Conservation (phyloP, 2,329 filamentous ascomycete genomes). For the Cladosporium colombiae region DNA sequence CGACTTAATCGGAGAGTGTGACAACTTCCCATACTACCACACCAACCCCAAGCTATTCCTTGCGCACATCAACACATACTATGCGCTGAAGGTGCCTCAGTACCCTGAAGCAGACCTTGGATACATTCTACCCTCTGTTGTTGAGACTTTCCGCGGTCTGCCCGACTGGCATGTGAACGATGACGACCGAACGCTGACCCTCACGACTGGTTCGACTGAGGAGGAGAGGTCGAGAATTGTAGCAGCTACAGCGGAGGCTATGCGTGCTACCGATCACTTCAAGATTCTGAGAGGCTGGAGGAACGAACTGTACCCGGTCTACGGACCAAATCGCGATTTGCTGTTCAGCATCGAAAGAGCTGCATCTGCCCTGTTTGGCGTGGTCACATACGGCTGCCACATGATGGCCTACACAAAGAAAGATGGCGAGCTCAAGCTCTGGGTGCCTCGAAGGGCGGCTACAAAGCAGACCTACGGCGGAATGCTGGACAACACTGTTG, state of each 20-base stretch:
- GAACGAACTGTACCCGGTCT: constrained; percentile 77
- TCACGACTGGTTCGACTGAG: constrained; percentile 58
- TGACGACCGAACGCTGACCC: constrained; percentile 61
- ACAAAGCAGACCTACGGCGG: constrained; percentile 84
- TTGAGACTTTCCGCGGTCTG: constrained; percentile 55
- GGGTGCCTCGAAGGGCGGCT: constrained; percentile 76
- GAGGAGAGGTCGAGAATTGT: constrained; percentile 62
- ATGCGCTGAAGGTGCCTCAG: constrained; percentile 66
- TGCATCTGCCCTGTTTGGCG: constrained; percentile 72
- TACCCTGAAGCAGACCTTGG: constrained; percentile 64
- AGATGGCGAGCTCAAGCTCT: constrained; percentile 67
- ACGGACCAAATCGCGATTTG: constrained; percentile 59
- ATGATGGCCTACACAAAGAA: constrained; percentile 70
- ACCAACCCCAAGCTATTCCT: constrained; percentile 59
- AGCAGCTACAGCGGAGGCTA: constrained; percentile 62
- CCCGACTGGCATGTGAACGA: constrained; percentile 64
- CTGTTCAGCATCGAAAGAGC: constrained; percentile 77
- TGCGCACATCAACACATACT: constrained; percentile 49
- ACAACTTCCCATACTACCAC: constrained; percentile 73
- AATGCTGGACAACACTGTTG: constrained; percentile 95
- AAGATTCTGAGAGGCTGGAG: constrained; percentile 76
- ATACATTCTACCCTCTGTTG: constrained; percentile 62
- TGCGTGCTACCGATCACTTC: constrained; percentile 72
- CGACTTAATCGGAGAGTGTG: constrained; percentile 59
- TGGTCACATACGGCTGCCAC: constrained; percentile 75